phyloP scores from a whole-genome alignment of 768 basidiomycete species.

The Arthromyces matolae region DNA sequence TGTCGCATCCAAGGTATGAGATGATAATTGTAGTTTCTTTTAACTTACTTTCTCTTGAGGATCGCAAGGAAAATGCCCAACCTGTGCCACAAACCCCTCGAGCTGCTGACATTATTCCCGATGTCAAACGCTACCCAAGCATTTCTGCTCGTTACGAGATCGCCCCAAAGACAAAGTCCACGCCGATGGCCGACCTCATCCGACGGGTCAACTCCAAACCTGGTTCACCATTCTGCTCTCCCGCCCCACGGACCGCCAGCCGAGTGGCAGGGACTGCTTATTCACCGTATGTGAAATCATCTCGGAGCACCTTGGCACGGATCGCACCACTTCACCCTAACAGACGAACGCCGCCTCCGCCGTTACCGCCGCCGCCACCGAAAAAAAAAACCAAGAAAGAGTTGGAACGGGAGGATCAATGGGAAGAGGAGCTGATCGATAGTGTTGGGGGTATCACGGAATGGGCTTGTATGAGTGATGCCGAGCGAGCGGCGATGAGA shows the following conservation, averaged over 20 bases:
- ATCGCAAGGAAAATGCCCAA: slow-evolving; percentile 31
- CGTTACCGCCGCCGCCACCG: slow-evolving; percentile 64
- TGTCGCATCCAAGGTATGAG: slow-evolving; percentile 18
- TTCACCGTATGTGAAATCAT: slow-evolving; percentile 65
- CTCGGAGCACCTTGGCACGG: slow-evolving; percentile 53
- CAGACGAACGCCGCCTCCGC: slow-evolving; percentile 69
- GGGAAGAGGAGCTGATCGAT: slow-evolving; percentile 78
- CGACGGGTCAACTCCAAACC: slow-evolving; percentile 66
- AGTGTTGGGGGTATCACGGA: slow-evolving; percentile 64
- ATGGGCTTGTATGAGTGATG: slow-evolving; percentile 46
- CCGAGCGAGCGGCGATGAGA: slow-evolving; percentile 50
- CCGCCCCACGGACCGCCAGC: slow-evolving; percentile 20
- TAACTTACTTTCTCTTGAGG: neutral
- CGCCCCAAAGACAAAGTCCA: slow-evolving; percentile 45
- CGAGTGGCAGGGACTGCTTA: slow-evolving; percentile 36
- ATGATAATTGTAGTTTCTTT: neutral
- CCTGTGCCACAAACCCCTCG: slow-evolving; percentile 13
- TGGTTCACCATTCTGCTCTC: slow-evolving; percentile 51
- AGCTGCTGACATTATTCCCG: slow-evolving; percentile 8
- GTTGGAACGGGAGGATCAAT: slow-evolving; percentile 68
- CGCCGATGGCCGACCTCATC: slow-evolving; percentile 75
- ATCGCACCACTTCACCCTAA: slow-evolving; percentile 79
- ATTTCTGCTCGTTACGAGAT: slow-evolving; percentile 41
- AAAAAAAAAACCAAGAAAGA: slow-evolving; percentile 81
- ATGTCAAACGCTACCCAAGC: slow-evolving; percentile 17